Conservation (phyloP, 2,329 filamentous ascomycete genomes). For the Lachnellula willkommii region DNA sequence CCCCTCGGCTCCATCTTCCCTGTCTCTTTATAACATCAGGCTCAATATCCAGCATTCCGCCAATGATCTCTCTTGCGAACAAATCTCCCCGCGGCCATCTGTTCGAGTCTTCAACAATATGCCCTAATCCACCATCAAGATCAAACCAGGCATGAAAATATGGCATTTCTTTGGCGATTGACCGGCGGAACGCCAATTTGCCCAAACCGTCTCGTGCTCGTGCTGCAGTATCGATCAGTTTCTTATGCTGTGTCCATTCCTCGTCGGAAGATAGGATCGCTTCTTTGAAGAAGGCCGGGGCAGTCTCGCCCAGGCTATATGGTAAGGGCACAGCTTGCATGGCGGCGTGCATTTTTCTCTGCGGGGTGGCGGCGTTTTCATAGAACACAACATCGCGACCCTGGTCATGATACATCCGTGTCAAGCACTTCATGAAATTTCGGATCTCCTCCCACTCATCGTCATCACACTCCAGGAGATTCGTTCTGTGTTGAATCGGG, state of each 20-base stretch:
- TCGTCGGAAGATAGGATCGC: slow-evolving; percentile 83
- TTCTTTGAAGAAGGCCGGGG: slow-evolving; percentile 92
- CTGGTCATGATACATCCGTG: slow-evolving; percentile 88
- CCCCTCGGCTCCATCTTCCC: slow-evolving; percentile 69
- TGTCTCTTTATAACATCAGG: slow-evolving; percentile 84
- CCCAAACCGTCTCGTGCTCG: slow-evolving; percentile 64
- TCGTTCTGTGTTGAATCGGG: slow-evolving; percentile 78
- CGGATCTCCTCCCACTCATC: slow-evolving; percentile 99
- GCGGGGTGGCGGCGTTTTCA: slow-evolving; percentile 84
- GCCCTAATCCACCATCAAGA: slow-evolving; percentile 84
- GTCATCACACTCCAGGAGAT: slow-evolving; percentile 95
- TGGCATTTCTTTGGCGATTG: slow-evolving; percentile 89
- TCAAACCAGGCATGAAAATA: slow-evolving; percentile 98
- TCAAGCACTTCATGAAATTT: slow-evolving; percentile 98
- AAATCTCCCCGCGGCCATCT: slow-evolving; percentile 87
- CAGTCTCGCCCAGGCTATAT: slow-evolving; percentile 83
- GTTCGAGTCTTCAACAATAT: slow-evolving; percentile 80
- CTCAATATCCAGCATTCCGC: slow-evolving; percentile 82
- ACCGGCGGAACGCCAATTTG: slow-evolving; percentile 73
- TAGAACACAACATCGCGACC: slow-evolving; percentile 94
- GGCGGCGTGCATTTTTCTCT: slow-evolving; percentile 75
- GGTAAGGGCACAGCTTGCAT: slow-evolving; percentile 84
- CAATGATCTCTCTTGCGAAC: slow-evolving; percentile 87
- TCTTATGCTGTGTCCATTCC: slow-evolving; percentile 94
- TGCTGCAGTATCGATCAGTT: slow-evolving; percentile 81